phyloP scores from a whole-genome alignment of 23 red algal genomes.

The Agarophyton chilense region DNA sequence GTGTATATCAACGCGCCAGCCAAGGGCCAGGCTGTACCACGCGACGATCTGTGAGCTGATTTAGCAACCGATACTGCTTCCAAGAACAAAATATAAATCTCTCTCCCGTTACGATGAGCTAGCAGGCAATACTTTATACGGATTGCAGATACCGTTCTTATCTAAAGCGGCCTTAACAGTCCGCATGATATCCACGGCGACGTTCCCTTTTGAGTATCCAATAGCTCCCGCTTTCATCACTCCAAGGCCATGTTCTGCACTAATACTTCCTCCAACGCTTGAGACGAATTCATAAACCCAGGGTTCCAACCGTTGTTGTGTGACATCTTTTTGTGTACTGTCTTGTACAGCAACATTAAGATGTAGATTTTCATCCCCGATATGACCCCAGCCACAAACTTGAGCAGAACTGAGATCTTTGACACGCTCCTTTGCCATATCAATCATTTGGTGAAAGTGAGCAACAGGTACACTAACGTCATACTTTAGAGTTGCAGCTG shows the following conservation, averaged over 20 bases:
- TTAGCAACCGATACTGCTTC: no score
- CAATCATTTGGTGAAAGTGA: conserved; percentile 78
- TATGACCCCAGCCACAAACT: conserved; percentile 91
- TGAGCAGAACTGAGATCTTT: conserved; percentile 27
- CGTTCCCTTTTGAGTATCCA: conserved; percentile 64
- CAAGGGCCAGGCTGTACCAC: no score
- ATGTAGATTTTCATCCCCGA: conserved; percentile 96
- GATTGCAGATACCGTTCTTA: conserved; percentile 92
- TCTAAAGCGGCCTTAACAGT: conserved; percentile 81
- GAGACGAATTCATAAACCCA: conserved; percentile 94
- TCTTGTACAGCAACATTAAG: conserved; percentile 79
- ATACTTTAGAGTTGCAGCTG: conserved; percentile 83
- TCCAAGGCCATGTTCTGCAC: conserved; percentile 97
- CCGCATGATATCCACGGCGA: conserved; percentile 80
- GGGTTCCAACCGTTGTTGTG: conserved; percentile 67
- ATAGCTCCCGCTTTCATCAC: conserved; percentile 84
- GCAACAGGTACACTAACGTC: conserved; percentile 90
- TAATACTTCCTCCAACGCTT: conserved; percentile 74
- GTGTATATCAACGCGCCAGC: no score
- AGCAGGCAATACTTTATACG: conserved; percentile 87
- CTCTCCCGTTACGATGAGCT: not conserved
- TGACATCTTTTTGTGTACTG: not conserved
- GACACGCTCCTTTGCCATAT: conserved; percentile 52
- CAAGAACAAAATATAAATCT: no score
- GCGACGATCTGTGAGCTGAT: no score